Base-by-base conservation (phyloP, 2,329 filamentous ascomycete genomes). In the Colletotrichum sansevieriae region DNA sequence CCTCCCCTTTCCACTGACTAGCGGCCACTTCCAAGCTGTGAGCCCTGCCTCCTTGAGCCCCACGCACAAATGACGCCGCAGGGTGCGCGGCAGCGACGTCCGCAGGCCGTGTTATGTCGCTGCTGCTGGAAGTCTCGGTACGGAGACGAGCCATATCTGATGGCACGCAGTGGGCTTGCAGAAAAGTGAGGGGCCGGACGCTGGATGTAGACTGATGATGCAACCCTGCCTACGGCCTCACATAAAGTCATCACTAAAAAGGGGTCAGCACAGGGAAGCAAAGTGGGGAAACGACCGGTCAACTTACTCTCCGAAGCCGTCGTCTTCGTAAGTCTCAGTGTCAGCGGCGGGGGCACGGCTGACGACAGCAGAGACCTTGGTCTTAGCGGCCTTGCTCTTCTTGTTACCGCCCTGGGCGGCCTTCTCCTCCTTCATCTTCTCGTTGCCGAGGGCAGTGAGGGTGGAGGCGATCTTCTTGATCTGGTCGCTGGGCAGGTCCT, bases 371-470 rank as follows among this genome's bases (percentile, higher is more conserved):
- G 89, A 91, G 18, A 92, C 89, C 90, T 99, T 99, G 44, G 92
- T 97, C 90, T 98, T 98, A 71, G 93, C 92, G 4, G 95, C 95
- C 88, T 98, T 98, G 74, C 86, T 90, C 90, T 98, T 99, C 92
- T 98, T 99, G 76, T 91, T 93, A 63, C 93, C 91, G 86, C 97
- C 98, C 73, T 97, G 94, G 3, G 93, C 89, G 4, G 91, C 90
- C 87, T 98, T 98, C 87, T 99, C 96, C 81, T 98, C 95, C 85
- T 94, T 97, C 91, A 98, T 91, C 87, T 97, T 98, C 88, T 98
- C 96, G 79, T 99, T 99, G 78, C 93, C 88, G 65, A 97, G 87
- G 5, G 94, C 91, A n/a, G 95, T 97, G 76, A 99, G 82, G 5
- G 88, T 87, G 80, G 92, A 97, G 12, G 94, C 89, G 73, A 97